Percentiles rank a stretch among this genome's conserved stretches.
phyloP scores from a whole-genome alignment of 1,284 basidiomycete species.

The Trametes versicolor region DNA sequence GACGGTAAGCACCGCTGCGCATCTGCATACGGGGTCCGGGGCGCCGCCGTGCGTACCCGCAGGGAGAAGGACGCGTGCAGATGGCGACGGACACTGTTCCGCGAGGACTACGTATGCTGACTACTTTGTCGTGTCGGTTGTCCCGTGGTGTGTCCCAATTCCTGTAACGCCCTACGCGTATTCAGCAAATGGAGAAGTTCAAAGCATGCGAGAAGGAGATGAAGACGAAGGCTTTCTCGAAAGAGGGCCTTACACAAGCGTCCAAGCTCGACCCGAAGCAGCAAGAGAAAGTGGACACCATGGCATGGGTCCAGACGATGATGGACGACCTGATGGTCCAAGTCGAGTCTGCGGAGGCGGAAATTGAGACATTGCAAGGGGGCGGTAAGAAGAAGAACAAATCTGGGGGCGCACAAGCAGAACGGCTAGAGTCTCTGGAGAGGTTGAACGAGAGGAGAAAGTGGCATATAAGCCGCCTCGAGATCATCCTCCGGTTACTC shows the following conservation, averaged over 20 bases:
- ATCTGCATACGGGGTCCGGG: constrained; percentile 18
- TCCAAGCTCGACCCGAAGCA: constrained; percentile 96
- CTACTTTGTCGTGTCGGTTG: constrained; percentile 24
- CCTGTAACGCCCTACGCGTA: constrained; percentile 30
- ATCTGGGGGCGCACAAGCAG: constrained; percentile 67
- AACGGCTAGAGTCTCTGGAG: constrained; percentile 87
- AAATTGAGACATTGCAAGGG: constrained; percentile 91
- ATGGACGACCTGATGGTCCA: constrained; percentile 96
- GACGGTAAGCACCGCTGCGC: constrained; percentile 74
- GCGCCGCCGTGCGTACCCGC: constrained; percentile 15
- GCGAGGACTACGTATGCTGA: constrained; percentile 25
- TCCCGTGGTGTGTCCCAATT: constrained; percentile 24
- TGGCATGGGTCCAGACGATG: constrained; percentile 85
- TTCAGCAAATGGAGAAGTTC: constrained; percentile 99
- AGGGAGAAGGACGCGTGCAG: constrained; percentile 30
- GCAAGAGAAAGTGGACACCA: constrained; percentile 94
- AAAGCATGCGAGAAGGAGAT: constrained; percentile 99
- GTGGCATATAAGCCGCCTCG: constrained; percentile 95
- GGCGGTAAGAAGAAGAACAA: constrained; percentile 90
- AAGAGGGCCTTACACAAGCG: constrained; percentile 96
- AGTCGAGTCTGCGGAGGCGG: constrained; percentile 94
- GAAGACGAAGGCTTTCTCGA: constrained; percentile 99
- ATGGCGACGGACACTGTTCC: constrained; percentile 18
- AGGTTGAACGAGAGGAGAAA: constrained; percentile 92
- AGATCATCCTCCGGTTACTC: constrained; percentile 92